Evolutionary conservation across 2,329 filamentous ascomycete species (phyloP).

Genomic region (Lachnellula occidentalis): DNA sequence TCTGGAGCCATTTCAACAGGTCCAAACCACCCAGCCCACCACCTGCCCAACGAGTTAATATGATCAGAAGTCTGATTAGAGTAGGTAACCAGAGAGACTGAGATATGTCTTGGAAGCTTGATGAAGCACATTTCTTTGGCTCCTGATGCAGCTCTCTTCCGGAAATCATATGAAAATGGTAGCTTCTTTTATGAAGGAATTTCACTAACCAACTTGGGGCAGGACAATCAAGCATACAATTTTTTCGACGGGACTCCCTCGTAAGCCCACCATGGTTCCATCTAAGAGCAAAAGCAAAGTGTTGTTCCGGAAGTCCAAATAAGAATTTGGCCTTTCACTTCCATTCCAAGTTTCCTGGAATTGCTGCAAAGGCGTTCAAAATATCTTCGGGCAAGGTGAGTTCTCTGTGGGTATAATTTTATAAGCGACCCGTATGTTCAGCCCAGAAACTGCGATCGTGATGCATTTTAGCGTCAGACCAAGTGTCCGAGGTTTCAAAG

Average conservation of each 20-base stretch:
- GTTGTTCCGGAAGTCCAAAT: neutral
- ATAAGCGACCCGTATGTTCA: neutral
- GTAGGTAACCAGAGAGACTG: neutral
- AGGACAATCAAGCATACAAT: neutral
- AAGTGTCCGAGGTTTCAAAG: neutral
- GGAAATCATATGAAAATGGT: neutral
- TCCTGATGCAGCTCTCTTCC: too few relatives aligned
- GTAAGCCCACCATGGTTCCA: neutral
- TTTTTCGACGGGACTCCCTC: neutral
- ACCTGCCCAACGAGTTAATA: neutral
- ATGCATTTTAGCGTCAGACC: neutral
- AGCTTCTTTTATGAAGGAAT: neutral
- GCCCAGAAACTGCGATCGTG: neutral
- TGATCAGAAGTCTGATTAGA: neutral
- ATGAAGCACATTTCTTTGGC: neutral
- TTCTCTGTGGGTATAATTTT: neutral
- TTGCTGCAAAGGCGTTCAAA: neutral
- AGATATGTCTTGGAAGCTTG: neutral
- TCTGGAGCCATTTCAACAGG: neutral
- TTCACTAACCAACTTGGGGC: neutral
- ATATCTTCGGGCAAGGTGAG: neutral
- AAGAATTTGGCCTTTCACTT: neutral
- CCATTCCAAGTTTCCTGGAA: neutral
- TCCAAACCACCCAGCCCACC: neutral
- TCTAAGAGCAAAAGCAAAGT: neutral